phyloP scores from a whole-genome alignment of 108 stramenopile species.

The Nitzschia palea region DNA sequence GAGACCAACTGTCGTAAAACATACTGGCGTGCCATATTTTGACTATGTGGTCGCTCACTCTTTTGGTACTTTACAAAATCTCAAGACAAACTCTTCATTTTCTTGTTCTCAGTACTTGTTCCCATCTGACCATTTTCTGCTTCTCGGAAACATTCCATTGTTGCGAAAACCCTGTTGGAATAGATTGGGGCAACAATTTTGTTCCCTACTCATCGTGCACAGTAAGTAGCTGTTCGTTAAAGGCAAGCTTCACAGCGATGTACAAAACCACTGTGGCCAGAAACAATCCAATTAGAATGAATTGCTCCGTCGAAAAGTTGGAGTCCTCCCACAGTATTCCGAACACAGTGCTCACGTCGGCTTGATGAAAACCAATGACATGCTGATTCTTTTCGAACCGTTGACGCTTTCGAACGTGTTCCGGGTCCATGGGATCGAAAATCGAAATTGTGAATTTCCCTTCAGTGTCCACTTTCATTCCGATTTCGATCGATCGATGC shows the following conservation, averaged over 20 bases:
- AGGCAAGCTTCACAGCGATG: constrained; percentile 34
- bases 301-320: constrained; percentile 30
- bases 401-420: constrained; percentile 61
- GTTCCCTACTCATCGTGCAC: constrained; percentile 5
- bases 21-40: no score
- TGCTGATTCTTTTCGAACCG: constrained; percentile 25
- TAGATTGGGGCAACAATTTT: no score
- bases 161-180: no score
- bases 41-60: no score
- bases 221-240: constrained; percentile 19
- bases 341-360: not conserved
- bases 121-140: no score
- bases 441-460: constrained; percentile 74
- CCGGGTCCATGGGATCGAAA: constrained; percentile 77
- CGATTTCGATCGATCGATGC: constrained; percentile 55
- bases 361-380: not conserved
- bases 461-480: constrained; percentile 62
- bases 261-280: constrained; percentile 35
- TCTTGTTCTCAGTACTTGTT: no score
- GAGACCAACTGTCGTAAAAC: no score
- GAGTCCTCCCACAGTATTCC: constrained; percentile 12
- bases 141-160: no score
- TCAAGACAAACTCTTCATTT: no score
- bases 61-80: no score
- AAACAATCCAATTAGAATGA: constrained; percentile 18